These are phyloP conservation scores for Lagenidium giganteum DNA, from an alignment of 352 stramenopile species.

Conservation along the genomic window DNA sequence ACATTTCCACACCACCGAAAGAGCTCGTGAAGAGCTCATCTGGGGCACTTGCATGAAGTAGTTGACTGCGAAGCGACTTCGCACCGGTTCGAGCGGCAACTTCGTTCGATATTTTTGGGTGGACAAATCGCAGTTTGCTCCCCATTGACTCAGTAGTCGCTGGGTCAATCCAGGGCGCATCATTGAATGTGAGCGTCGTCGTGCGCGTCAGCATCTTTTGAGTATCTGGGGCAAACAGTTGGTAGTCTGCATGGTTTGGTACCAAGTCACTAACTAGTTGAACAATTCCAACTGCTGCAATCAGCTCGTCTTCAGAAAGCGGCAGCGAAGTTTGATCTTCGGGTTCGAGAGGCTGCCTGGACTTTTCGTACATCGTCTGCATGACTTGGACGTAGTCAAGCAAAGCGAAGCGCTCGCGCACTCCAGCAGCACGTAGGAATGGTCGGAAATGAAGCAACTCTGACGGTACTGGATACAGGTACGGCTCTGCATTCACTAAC, in stretches of 20 bases:
- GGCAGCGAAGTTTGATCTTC: conserved; percentile 3
- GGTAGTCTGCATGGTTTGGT: conserved; percentile 42
- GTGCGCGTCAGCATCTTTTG: conserved; percentile 32
- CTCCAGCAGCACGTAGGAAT: conserved; percentile 54
- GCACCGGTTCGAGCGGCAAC: conserved; percentile 60
- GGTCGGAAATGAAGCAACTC: conserved; percentile 61
- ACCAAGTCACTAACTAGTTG: conserved; percentile 63
- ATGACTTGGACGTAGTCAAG: conserved; percentile 58
- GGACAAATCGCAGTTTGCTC: conserved; percentile 51
- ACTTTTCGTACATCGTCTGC: conserved; percentile 43
- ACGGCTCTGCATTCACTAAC: conserved; percentile 54
- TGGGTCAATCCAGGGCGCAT: conserved; percentile 69
- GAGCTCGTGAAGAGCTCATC: conserved; percentile 34
- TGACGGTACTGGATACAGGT: conserved; percentile 52
- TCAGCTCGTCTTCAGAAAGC: conserved; percentile 37
- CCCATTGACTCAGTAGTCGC: too few relatives aligned
- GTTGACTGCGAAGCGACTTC: conserved; percentile 46
- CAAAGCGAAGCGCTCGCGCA: conserved; percentile 48
- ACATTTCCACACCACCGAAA: conserved; percentile 50
- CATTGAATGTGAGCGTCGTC: conserved; percentile 52
- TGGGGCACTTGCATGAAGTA: conserved; percentile 37
- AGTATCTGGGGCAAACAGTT: conserved; percentile 48
- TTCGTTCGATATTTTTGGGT: conserved; percentile 76
- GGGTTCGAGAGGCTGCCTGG: conserved; percentile 6
- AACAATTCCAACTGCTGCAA: conserved; percentile 50